Conservation (phyloP, 306 rosid species). For the Astragalus glycyphyllos region DNA sequence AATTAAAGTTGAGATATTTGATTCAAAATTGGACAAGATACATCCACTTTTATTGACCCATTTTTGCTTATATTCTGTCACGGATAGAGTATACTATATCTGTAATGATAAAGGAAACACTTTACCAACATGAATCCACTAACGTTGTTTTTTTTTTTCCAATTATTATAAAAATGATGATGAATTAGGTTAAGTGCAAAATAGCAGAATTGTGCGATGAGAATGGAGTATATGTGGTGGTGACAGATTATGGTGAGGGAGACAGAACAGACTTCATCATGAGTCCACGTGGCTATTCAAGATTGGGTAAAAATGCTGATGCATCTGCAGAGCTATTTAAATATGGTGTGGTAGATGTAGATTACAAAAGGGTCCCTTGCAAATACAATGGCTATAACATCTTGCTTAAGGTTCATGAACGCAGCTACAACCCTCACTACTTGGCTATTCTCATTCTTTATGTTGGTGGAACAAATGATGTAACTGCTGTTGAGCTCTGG, state of each 20-base stretch:
- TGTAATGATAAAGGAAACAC: no score
- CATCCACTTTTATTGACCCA: no score
- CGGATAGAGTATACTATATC: no score
- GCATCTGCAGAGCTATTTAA: conserved; percentile 52
- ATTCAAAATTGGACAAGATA: no score
- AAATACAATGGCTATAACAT: conserved; percentile 51
- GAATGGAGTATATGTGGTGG: conserved; percentile 53
- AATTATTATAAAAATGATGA: conserved; percentile 29
- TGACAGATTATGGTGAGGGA: conserved; percentile 57
- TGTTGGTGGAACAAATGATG: conserved; percentile 65
- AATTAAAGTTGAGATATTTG: no score
- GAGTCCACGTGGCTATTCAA: conserved; percentile 56
- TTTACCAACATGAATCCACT: neutral
- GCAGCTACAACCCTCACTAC: conserved; percentile 67
- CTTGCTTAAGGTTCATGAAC: conserved; percentile 59
- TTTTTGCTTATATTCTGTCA: no score
- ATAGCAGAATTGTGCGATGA: conserved; percentile 49
- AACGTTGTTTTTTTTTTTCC: conserved; percentile 1
- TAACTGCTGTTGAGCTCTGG: conserved; percentile 62
- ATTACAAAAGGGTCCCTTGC: conserved; percentile 61
- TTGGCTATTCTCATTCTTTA: conserved; percentile 59
- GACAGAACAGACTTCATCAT: conserved; percentile 58
- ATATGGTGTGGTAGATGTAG: conserved; percentile 56
- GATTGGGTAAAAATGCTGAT: conserved; percentile 42
- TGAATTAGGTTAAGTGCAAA: conserved; percentile 58